Evolutionary conservation across 2,329 filamentous ascomycete genomes (phyloP).

Genomic region (Monilinia laxa): DNA sequence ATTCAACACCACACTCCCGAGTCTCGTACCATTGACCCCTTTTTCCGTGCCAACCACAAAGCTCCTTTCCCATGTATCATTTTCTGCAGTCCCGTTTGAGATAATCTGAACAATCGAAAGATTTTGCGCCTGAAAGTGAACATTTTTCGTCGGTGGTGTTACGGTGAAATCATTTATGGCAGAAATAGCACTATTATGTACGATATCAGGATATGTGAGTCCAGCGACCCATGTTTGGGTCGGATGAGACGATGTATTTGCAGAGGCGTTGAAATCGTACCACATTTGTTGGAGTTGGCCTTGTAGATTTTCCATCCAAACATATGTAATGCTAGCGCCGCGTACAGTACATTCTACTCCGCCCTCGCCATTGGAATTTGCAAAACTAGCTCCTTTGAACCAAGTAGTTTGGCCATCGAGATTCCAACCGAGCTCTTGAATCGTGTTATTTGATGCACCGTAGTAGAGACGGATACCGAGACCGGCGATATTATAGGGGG

Average conservation of each 20-base stretch:
- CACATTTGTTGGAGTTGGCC: slow-evolving; percentile 5
- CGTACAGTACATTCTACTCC: slow-evolving; percentile 12
- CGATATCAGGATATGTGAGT: neutral
- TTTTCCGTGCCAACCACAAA: slow-evolving; percentile 8
- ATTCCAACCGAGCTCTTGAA: slow-evolving; percentile 14
- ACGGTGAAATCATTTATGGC: slow-evolving; percentile 15
- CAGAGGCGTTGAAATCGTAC: slow-evolving; percentile 10
- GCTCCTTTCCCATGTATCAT: neutral
- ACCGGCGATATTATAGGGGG: slow-evolving; percentile 2
- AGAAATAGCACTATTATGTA: slow-evolving; percentile 2
- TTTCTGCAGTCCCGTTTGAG: neutral
- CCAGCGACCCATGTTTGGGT: slow-evolving; percentile 6
- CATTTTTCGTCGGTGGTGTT: slow-evolving; percentile 4
- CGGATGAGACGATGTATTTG: neutral
- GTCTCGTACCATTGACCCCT: slow-evolving; percentile 5
- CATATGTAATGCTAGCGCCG: slow-evolving; percentile 9
- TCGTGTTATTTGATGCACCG: neutral
- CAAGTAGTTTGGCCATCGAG: slow-evolving; percentile 15
- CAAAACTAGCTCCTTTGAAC: slow-evolving; percentile 4
- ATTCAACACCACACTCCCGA: neutral
- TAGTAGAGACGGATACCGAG: slow-evolving; percentile 10
- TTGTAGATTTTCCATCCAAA: slow-evolving; percentile 14
- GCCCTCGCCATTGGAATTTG: slow-evolving; percentile 4
- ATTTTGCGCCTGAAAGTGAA: slow-evolving; percentile 12
- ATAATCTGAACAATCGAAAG: neutral